These are phyloP conservation scores for Penicillium malachiteum DNA, from an alignment of 495 filamentous ascomycete species.

Conservation along the genomic window DNA sequence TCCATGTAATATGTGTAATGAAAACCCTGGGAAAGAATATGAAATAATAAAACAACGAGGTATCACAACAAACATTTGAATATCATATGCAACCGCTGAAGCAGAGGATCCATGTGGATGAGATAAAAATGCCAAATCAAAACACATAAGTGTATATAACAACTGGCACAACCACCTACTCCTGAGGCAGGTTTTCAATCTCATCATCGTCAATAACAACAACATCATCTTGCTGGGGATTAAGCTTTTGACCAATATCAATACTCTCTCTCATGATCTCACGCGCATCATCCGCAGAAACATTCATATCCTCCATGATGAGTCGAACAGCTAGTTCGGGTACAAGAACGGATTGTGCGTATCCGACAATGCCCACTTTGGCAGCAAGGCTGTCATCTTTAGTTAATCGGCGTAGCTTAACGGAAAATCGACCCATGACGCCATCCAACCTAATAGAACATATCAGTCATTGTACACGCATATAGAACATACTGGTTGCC, in stretches of 20 bases:
- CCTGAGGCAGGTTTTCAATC: neutral
- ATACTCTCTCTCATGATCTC: conserved; percentile 70
- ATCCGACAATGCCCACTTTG: conserved; percentile 66
- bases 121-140: neutral
- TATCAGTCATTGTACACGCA: conserved; percentile 1
- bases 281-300: conserved; percentile 63
- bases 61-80: neutral
- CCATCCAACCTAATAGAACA: conserved; percentile 52
- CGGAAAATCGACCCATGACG: conserved; percentile 61
- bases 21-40: neutral
- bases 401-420: conserved; percentile 61
- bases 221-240: conserved; percentile 63
- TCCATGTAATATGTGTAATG: neutral
- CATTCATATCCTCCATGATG: conserved; percentile 81
- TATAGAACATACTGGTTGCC: neutral
- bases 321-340: conserved; percentile 77
- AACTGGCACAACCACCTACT: too few species aligned
- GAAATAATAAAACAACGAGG: conserved; percentile 1
- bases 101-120: neutral
- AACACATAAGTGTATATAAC: neutral
- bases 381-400: conserved; percentile 67
- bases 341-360: conserved; percentile 81
- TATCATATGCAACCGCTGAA: conserved; percentile 19
- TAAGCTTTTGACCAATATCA: conserved; percentile 72
- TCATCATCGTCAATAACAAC: conserved; percentile 23